Percentiles rank a stretch among this genome's conserved stretches.
These are phyloP conservation scores for Trichocladium uniseriatum DNA, from an alignment of 495 filamentous ascomycete species.

Conservation along the genomic window DNA sequence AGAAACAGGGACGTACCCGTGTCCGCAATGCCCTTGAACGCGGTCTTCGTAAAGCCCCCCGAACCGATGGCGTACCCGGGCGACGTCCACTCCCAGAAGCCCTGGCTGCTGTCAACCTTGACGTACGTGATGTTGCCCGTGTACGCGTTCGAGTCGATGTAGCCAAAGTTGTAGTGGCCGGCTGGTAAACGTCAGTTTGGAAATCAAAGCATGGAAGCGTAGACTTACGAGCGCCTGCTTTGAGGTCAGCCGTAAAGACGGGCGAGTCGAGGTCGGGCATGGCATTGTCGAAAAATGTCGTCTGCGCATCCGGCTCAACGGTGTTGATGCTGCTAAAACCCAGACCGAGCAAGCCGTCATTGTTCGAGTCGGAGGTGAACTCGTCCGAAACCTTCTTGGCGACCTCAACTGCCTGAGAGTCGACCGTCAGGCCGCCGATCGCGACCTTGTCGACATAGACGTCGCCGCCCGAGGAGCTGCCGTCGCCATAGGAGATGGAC, in stretches of 20 bases:
- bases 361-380: constrained; percentile 51
- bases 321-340: constrained; percentile 65
- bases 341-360: constrained; percentile 64
- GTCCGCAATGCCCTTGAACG: constrained; percentile 49
- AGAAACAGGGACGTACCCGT: constrained; percentile 69
- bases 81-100: constrained; percentile 64
- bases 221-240: constrained; percentile 42
- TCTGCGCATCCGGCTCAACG: constrained; percentile 49
- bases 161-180: constrained; percentile 69
- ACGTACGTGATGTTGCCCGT: constrained; percentile 54
- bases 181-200: constrained; percentile 22
- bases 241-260: constrained; percentile 61
- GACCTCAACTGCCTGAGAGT: constrained; percentile 59
- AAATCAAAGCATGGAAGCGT: not conserved
- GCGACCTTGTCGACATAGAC: constrained; percentile 64
- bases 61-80: constrained; percentile 53
- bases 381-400: constrained; percentile 50
- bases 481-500: constrained; percentile 65
- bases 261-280: constrained; percentile 46
- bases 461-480: constrained; percentile 51
- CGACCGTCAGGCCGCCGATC: constrained; percentile 55
- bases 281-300: constrained; percentile 68
- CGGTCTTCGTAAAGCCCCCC: constrained; percentile 22
- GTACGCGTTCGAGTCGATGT: constrained; percentile 54
- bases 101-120: constrained; percentile 47